Conservation (phyloP, 768 basidiomycete species). For the Mrakia blollopis region DNA sequence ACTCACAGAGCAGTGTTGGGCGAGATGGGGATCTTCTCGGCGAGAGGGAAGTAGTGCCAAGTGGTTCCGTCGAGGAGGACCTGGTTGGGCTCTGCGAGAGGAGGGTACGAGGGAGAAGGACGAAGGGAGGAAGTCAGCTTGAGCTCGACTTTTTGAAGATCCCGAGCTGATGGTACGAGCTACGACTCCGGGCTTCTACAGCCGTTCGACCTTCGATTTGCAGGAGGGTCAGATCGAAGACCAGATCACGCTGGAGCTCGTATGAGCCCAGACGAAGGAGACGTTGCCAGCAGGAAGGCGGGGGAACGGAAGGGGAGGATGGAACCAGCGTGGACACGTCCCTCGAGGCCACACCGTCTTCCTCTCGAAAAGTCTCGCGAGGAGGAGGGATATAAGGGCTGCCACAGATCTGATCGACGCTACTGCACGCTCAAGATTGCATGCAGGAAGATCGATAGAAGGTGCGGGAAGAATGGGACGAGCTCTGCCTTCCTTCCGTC, state of each 20-base stretch:
- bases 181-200: not conserved
- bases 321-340: too few species aligned
- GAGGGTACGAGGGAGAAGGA: not conserved
- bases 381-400: too few species aligned
- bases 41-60: constrained; percentile 78
- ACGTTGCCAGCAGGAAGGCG: not conserved
- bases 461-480: not conserved
- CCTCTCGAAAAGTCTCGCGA: too few species aligned
- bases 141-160: not conserved
- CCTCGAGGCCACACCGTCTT: too few species aligned
- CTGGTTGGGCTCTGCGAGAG: not conserved
- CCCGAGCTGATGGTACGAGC: not conserved
- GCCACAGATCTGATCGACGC: too few species aligned
- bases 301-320: not conserved
- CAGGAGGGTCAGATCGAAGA: too few species aligned
- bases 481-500: not conserved
- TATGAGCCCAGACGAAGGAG: too few species aligned
- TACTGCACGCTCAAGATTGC: too few species aligned
- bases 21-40: constrained; percentile 74
- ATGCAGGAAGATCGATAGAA: too few species aligned
- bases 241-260: too few species aligned
- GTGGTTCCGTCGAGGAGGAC: constrained; percentile 22
- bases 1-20: constrained; percentile 91
- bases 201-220: not conserved
- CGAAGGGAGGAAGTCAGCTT: not conserved